Evolutionary conservation across 1,139 yeast genomes (phyloP), one percentile per base, ranked within the genome.

Genomic region (Saccharomyces hybrid): DNA sequence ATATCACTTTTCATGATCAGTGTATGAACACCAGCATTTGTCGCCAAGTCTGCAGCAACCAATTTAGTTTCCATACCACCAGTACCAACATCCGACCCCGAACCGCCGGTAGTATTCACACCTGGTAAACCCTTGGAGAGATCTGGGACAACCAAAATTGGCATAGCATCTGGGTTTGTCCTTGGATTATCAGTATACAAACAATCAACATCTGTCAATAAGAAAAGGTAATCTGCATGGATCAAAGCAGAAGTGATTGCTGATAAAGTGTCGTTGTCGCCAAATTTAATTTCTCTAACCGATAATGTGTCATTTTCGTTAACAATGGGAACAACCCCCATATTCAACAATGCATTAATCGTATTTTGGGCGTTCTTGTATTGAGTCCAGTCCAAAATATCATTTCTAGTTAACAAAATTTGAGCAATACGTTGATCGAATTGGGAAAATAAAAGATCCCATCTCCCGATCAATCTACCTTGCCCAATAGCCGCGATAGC

Each of bases 21-120:
- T 47, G 97, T 91, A 48, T 95, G 86, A 16, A 89, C 95, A 5
- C 99, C 99, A 0, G 90, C 96, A 63, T 90, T 86, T 0, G 96
- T 89, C 1, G 98, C 99, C 60, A 93, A 76, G 64, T 90, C 97
- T 0, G 99, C 99, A 0, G 99, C 99, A 65, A 91, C 88, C 52
- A 93, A 75, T 69, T 93, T 93, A 14, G 99, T 93, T 48, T 93
- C 87, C 99, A 93, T 93, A 14, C 99, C 99, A 28, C 99, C 99
- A 0, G 99, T 95, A 9, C 99, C 99, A 6, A 95, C 96, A 57
- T 82, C 79, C 47, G 95, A 82, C 0, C 96, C 97, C 1, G 82
- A 78, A 30, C 77, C 81, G 23, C 84, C 74, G 47, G 87, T 83
- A 0, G 96, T 90, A 56, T 84, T 83, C 31, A 90, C 97, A 47